Evolutionary conservation across 108 stramenopile genomes (phyloP).

Genomic region (Discostella stelligeroides): DNA sequence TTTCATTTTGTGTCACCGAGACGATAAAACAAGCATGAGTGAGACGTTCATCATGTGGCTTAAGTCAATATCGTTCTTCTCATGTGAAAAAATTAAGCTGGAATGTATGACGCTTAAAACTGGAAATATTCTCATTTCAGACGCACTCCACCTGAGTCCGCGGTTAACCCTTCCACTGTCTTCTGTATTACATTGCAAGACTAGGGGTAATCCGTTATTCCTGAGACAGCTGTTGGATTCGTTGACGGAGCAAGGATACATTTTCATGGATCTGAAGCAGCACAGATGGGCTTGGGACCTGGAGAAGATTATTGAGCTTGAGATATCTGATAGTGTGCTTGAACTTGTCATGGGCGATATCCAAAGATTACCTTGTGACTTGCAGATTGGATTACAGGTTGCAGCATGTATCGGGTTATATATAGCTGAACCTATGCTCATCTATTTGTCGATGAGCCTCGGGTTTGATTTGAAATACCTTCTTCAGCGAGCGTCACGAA

Average conservation of each 20-base stretch:
- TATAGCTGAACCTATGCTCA: slow-evolving; percentile 4
- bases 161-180: slow-evolving; percentile 35
- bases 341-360: slow-evolving; percentile 15
- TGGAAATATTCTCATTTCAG: slow-evolving; percentile 28
- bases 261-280: slow-evolving; percentile 12
- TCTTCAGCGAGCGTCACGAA: neutral
- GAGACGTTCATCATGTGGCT: slow-evolving; percentile 2
- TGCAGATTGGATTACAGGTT: slow-evolving; percentile 15
- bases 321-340: too few relatives aligned
- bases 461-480: neutral
- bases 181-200: too few relatives aligned
- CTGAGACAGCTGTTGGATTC: too few relatives aligned
- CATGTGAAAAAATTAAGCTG: slow-evolving; percentile 21
- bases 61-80: neutral
- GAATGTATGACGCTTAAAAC: slow-evolving; percentile 12
- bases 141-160: slow-evolving; percentile 23
- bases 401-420: too few relatives aligned
- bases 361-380: slow-evolving; percentile 14
- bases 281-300: too few relatives aligned
- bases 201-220: too few relatives aligned
- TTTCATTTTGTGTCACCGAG: slow-evolving; percentile 32
- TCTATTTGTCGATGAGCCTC: slow-evolving; percentile 6
- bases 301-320: too few relatives aligned
- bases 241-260: too few relatives aligned
- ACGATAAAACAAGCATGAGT: slow-evolving; percentile 13